These are phyloP conservation scores for Adansonia gregorii DNA, from an alignment of 441 rosid genomes.

Conservation along the genomic window DNA sequence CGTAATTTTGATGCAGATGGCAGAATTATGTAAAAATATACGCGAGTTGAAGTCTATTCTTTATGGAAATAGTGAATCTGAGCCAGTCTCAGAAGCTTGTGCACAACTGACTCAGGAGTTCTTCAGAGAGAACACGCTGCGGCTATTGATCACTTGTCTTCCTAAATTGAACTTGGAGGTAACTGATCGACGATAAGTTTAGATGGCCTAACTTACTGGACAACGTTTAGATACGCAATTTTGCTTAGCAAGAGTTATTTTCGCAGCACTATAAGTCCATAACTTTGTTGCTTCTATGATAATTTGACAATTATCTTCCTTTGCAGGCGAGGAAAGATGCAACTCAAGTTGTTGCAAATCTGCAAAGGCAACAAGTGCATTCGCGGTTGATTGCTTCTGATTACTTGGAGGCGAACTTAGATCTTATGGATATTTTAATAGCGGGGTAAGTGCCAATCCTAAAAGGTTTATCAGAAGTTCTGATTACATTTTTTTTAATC, in stretches of 20 bases:
- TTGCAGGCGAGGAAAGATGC: constrained; percentile 93
- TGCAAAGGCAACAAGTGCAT: constrained; percentile 92
- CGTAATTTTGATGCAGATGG: constrained; percentile 49
- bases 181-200: not conserved
- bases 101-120: constrained; percentile 90
- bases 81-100: constrained; percentile 92
- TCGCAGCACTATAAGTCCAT: not conserved
- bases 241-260: not conserved
- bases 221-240: constrained; percentile 7
- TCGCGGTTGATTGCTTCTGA: constrained; percentile 91
- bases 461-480: constrained; percentile 13
- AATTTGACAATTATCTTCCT: constrained; percentile 12
- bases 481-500: not conserved
- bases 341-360: constrained; percentile 94
- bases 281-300: constrained; percentile 23
- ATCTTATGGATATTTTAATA: constrained; percentile 77
- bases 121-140: constrained; percentile 75
- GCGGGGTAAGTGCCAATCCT: constrained; percentile 61
- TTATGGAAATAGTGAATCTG: constrained; percentile 90
- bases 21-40: constrained; percentile 67
- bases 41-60: constrained; percentile 89
- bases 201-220: not conserved
- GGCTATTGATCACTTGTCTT: constrained; percentile 76
- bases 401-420: constrained; percentile 74
- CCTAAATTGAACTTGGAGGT: constrained; percentile 93